phyloP scores from a whole-genome alignment of 176 grass and related monocot genomes.

The Leersia perrieri region DNA sequence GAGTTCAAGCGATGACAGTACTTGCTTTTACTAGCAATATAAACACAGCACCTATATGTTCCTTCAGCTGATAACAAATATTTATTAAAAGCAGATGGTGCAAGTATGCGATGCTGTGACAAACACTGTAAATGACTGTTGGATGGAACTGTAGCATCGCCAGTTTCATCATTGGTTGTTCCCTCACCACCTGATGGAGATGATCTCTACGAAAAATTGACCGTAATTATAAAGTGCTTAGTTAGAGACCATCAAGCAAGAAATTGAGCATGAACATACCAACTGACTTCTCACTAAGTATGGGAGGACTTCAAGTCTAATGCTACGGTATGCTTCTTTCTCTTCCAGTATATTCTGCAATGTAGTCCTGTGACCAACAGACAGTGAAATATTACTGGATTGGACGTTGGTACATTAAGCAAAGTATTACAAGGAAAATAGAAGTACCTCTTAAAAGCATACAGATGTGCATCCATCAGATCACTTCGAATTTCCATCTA shows the following conservation, averaged over 20 bases:
- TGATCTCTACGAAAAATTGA: slow-evolving; percentile 68
- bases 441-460: slow-evolving; percentile 93
- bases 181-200: slow-evolving; percentile 45
- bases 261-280: slow-evolving; percentile 54
- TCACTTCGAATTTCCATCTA: slow-evolving; percentile 98
- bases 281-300: slow-evolving; percentile 87
- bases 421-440: slow-evolving; percentile 4
- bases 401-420: background rate
- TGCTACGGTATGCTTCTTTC: slow-evolving; percentile 75
- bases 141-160: slow-evolving; percentile 41
- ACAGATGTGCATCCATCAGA: slow-evolving; percentile 97
- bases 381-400: background rate
- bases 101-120: slow-evolving; percentile 66
- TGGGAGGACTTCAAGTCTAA: slow-evolving; percentile 87
- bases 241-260: background rate
- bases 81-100: slow-evolving; percentile 75
- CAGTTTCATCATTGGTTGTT: slow-evolving; percentile 47
- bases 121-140: slow-evolving; percentile 71
- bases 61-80: slow-evolving; percentile 27
- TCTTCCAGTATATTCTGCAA: slow-evolving; percentile 78
- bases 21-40: slow-evolving; percentile 86
- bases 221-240: slow-evolving; percentile 19
- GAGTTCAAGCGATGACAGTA: slow-evolving; percentile 89
- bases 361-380: slow-evolving; percentile 55
- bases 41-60: slow-evolving; percentile 83